A percentile compares a stretch with the other conserved stretches of the same genome.
Evolutionary conservation across 441 rosid genomes (phyloP).

Genomic region (Aleurites moluccanus): DNA sequence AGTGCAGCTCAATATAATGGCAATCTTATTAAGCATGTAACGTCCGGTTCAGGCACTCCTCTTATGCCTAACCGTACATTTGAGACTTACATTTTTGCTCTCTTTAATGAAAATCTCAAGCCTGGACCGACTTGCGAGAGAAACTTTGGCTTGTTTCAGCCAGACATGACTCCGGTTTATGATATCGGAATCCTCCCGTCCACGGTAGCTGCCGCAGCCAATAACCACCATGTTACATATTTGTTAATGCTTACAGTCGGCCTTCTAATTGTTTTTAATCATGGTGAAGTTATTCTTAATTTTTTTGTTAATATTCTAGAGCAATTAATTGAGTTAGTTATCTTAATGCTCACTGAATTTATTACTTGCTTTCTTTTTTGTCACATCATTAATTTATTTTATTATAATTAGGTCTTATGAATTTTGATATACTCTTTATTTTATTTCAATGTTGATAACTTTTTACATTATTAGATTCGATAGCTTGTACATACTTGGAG

Average conservation of each 20-base stretch:
- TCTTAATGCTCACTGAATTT: neutral
- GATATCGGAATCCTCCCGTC: conserved; percentile 66
- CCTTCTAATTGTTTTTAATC: conserved; percentile 31
- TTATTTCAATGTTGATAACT: too few relatives aligned
- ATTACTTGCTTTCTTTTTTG: too few relatives aligned
- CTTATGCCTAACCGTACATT: conserved; percentile 80
- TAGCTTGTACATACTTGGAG: too few relatives aligned
- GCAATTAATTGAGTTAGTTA: too few relatives aligned
- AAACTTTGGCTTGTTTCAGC: conserved; percentile 66
- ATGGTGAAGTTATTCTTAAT: conserved; percentile 27
- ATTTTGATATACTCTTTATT: too few relatives aligned
- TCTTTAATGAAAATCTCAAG: conserved; percentile 80
- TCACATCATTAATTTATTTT: too few relatives aligned
- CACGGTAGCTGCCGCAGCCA: conserved; percentile 47
- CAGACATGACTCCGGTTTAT: conserved; percentile 70
- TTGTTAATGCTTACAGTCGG: conserved; percentile 33
- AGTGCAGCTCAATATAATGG: conserved; percentile 63
- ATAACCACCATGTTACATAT: conserved; percentile 26
- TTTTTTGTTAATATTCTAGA: neutral
- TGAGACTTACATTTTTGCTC: conserved; percentile 77
- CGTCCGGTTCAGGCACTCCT: conserved; percentile 69
- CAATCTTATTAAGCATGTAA: conserved; percentile 55
- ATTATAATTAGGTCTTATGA: neutral
- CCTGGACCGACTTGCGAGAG: conserved; percentile 67
- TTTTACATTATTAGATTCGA: too few relatives aligned